These are phyloP conservation scores for Alternaria triticina DNA, from an alignment of 2,329 filamentous ascomycete species.

Conservation along the genomic window DNA sequence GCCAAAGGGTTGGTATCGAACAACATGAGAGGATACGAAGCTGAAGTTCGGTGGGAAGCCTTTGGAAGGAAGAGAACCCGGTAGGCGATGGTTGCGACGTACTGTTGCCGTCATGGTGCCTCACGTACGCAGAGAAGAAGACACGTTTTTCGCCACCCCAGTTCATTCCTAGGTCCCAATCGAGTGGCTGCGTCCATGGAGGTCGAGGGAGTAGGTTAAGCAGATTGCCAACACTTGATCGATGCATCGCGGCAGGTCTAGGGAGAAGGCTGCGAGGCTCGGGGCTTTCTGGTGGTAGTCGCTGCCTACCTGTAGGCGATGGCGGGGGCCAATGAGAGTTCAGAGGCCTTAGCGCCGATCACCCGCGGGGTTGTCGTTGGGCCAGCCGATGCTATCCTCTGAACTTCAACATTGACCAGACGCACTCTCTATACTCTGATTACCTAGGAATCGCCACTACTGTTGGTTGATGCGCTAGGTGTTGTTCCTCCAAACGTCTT, in stretches of 20 bases:
- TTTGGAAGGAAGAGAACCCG: constrained; percentile 5
- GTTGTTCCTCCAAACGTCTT: neutral
- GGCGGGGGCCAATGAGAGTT: neutral
- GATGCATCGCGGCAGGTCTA: neutral
- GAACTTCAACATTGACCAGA: neutral
- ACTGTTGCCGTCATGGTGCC: neutral
- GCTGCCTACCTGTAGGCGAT: neutral
- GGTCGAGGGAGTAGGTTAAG: neutral
- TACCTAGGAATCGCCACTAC: neutral
- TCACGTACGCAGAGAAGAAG: neutral
- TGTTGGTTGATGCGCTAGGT: neutral
- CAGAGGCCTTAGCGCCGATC: neutral
- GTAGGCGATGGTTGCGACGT: neutral
- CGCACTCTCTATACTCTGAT: neutral
- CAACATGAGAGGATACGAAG: constrained; percentile 18
- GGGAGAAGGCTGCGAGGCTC: neutral
- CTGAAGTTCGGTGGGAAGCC: constrained; percentile 20
- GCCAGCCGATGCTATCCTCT: neutral
- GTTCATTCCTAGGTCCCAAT: neutral
- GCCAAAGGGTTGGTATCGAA: constrained; percentile 18
- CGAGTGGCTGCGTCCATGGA: neutral
- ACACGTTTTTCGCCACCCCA: neutral
- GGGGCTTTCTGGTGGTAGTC: too few relatives aligned
- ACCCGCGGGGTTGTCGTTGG: neutral
- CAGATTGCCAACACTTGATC: neutral